A percentile compares a stretch with the other conserved stretches of the same genome.
These are phyloP conservation scores for Penicillium thymicola DNA, from an alignment of 2,329 filamentous ascomycete species.

Conservation along the genomic window DNA sequence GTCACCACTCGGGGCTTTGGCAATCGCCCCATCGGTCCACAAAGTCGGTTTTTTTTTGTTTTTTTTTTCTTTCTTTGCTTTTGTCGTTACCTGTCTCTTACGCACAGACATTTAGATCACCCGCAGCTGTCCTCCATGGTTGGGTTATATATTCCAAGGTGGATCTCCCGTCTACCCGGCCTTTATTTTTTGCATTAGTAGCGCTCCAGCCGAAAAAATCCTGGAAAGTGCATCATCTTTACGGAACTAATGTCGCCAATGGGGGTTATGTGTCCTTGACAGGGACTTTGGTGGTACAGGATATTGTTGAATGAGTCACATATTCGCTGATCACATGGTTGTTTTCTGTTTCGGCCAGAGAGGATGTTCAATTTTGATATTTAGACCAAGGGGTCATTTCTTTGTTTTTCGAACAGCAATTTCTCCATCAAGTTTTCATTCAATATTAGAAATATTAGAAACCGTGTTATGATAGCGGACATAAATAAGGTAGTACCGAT, in stretches of 20 bases:
- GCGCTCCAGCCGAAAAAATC: background rate
- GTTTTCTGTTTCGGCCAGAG: background rate
- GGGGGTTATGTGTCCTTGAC: background rate
- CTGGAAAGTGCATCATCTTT: background rate
- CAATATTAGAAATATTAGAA: background rate
- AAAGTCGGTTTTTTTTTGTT: background rate
- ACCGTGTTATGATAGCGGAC: too few relatives aligned
- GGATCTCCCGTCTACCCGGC: slow-evolving; percentile 1
- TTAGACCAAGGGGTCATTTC: background rate
- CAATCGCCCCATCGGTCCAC: background rate
- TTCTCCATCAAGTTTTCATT: background rate
- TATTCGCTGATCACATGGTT: background rate
- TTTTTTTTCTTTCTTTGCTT: background rate
- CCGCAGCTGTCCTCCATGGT: slow-evolving; percentile 5
- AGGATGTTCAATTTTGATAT: background rate
- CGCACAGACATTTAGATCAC: slow-evolving; percentile 8
- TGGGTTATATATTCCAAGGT: slow-evolving; percentile 16
- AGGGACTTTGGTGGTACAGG: background rate
- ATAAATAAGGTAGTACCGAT: background rate
- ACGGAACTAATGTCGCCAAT: background rate
- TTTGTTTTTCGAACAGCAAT: background rate
- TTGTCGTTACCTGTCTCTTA: background rate
- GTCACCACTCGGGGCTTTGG: background rate
- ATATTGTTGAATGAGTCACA: background rate
- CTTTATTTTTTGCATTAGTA: slow-evolving; percentile 12